Conservation (phyloP, 1,139 yeast species). For the Taphrina communis region DNA sequence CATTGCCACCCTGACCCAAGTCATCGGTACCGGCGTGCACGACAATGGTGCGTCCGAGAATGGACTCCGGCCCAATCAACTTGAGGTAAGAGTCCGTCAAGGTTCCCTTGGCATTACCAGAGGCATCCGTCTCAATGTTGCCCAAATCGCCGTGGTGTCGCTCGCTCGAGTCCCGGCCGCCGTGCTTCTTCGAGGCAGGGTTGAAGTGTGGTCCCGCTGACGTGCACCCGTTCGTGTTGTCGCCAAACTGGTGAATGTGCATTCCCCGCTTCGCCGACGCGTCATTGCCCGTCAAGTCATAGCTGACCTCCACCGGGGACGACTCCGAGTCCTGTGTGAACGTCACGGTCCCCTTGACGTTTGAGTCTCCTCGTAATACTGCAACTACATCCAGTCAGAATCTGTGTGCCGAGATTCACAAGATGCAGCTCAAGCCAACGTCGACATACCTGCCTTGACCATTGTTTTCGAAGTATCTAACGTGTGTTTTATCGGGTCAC, state of each 20-base stretch:
- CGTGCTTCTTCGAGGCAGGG: constrained; percentile 89
- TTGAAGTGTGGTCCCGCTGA: constrained; percentile 99
- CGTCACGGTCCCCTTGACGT: constrained; percentile 80
- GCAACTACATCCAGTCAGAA: constrained; percentile 64
- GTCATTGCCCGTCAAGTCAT: constrained; percentile 86
- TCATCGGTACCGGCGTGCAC: constrained; percentile 95
- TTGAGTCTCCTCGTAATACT: constrained; percentile 92
- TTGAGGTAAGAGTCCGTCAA: constrained; percentile 77
- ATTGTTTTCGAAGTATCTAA: neutral
- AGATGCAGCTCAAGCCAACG: neutral
- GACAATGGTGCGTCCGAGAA: constrained; percentile 94
- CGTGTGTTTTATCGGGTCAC: neutral
- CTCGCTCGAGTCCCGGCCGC: constrained; percentile 85
- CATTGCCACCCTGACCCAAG: constrained; percentile 93
- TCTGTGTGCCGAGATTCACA: too few relatives aligned
- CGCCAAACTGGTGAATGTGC: constrained; percentile 98
- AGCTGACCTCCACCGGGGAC: constrained; percentile 82
- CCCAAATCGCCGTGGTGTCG: constrained; percentile 99
- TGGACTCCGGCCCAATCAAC: constrained; percentile 81
- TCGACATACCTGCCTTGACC: constrained; percentile 31
- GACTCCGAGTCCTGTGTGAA: constrained; percentile 81
- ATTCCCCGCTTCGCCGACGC: constrained; percentile 91
- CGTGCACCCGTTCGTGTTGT: constrained; percentile 97
- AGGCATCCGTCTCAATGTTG: constrained; percentile 82
- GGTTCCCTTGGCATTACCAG: constrained; percentile 88